Conservation (phyloP, 2,329 filamentous ascomycete species). For the Penicillium sp. region DNA sequence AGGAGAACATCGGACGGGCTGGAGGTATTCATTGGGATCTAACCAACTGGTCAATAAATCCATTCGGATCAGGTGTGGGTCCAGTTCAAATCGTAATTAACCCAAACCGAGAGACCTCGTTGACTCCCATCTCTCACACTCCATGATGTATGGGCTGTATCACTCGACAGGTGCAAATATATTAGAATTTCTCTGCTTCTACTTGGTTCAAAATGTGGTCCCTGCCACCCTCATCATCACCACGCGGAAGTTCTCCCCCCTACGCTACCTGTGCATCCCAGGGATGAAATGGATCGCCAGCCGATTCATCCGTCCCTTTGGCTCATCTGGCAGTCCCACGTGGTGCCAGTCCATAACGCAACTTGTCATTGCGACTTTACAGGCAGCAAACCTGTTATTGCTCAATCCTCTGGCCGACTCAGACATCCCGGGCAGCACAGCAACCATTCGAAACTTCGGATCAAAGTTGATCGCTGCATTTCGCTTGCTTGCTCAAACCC, state of each 20-base stretch:
- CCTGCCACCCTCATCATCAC: slow-evolving; percentile 1
- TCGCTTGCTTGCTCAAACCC: not conserved
- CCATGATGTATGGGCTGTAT: slow-evolving; percentile 2
- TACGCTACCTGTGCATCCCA: slow-evolving; percentile 6
- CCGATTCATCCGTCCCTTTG: slow-evolving; percentile 9
- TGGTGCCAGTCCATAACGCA: slow-evolving; percentile 8
- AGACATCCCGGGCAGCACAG: not conserved
- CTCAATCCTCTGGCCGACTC: slow-evolving; percentile 6
- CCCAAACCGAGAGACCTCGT: no score
- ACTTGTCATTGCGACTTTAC: slow-evolving; percentile 1
- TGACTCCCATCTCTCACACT: not conserved
- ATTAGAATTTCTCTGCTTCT: not conserved
- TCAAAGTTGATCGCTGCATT: not conserved
- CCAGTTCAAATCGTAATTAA: no score
- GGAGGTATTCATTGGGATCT: no score
- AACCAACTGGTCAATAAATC: no score
- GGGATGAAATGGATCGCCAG: slow-evolving; percentile 7
- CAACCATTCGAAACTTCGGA: not conserved
- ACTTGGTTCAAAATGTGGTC: slow-evolving; percentile 1
- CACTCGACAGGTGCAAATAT: slow-evolving; percentile 1
- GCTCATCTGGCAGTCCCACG: slow-evolving; percentile 5
- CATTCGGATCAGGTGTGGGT: no score
- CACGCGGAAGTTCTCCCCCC: slow-evolving; percentile 5
- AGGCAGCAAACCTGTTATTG: slow-evolving; percentile 6
- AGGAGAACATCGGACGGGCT: no score